Evolutionary conservation across 495 filamentous ascomycete genomes (phyloP).

Genomic region (Neurospora sp.): DNA sequence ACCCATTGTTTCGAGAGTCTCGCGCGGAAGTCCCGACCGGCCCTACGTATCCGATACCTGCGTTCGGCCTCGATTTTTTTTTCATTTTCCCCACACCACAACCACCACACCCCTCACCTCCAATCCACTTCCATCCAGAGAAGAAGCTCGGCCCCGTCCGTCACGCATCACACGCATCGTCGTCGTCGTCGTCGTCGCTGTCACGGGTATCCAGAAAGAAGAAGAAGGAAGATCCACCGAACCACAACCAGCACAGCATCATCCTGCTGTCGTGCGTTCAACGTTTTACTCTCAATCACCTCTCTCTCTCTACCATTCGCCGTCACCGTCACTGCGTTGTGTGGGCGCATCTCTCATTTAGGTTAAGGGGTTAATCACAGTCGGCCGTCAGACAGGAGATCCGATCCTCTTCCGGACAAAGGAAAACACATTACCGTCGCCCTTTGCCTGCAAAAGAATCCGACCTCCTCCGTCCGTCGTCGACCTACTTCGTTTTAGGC

Average conservation of each 20-base stretch:
- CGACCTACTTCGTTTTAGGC: slow-evolving; percentile 17
- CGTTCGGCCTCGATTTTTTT: slow-evolving; percentile 28
- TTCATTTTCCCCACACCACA: slow-evolving; percentile 19
- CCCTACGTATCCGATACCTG: slow-evolving; percentile 30
- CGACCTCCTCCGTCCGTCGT: slow-evolving; percentile 25
- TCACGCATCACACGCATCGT: not conserved
- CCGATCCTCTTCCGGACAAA: slow-evolving; percentile 21
- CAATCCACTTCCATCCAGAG: slow-evolving; percentile 9
- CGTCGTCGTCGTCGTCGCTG: not conserved
- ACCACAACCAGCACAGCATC: slow-evolving; percentile 22
- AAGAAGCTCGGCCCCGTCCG: slow-evolving; percentile 1
- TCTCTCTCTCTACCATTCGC: slow-evolving; percentile 1
- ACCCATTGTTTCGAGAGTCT: slow-evolving; percentile 31
- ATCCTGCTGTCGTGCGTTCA: slow-evolving; percentile 21
- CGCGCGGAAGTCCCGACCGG: slow-evolving; percentile 41
- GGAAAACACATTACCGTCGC: slow-evolving; percentile 16
- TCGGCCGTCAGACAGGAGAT: slow-evolving; percentile 21
- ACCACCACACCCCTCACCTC: slow-evolving; percentile 17
- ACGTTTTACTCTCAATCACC: slow-evolving; percentile 5
- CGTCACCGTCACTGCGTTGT: slow-evolving; percentile 16
- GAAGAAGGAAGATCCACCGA: slow-evolving; percentile 14
- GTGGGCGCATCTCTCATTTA: slow-evolving; percentile 32
- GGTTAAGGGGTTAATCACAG: slow-evolving; percentile 20
- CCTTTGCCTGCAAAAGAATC: slow-evolving; percentile 20
- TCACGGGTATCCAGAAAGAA: slow-evolving; percentile 5